Conservation (phyloP, 768 basidiomycete genomes). For the Phallus indusiatus region DNA sequence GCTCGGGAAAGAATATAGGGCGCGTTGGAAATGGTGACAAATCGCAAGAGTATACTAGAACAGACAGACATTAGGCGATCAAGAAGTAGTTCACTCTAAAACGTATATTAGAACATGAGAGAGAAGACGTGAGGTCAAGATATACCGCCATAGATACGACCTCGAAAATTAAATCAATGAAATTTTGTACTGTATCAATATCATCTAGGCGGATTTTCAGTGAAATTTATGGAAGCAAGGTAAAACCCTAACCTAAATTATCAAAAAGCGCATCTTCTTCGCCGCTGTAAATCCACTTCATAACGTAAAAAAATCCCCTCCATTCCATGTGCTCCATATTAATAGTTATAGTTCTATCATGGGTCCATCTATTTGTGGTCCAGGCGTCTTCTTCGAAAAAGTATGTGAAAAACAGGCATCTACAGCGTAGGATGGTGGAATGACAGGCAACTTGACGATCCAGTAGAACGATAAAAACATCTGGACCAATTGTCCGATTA, state of each 20-base stretch:
- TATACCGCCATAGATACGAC: constrained; percentile 78
- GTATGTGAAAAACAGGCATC: constrained; percentile 73
- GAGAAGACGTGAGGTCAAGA: constrained; percentile 5
- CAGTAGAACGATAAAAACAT: constrained; percentile 62
- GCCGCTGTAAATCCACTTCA: constrained; percentile 73
- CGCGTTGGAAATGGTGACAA: constrained; percentile 65
- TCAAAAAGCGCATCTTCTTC: constrained; percentile 60
- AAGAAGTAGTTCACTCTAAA: constrained; percentile 80
- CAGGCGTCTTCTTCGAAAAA: constrained; percentile 82
- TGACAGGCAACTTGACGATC: constrained; percentile 61
- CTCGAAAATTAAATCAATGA: constrained; percentile 80
- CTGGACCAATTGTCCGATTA: constrained; percentile 25
- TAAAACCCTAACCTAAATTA: constrained; percentile 42
- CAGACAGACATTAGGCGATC: constrained; percentile 78
- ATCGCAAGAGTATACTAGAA: constrained; percentile 60
- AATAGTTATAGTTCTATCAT: constrained; percentile 47
- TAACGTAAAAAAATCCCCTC: constrained; percentile 65
- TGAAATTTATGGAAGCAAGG: neutral
- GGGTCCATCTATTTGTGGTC: constrained; percentile 52
- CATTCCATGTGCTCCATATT: constrained; percentile 65
- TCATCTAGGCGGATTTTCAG: constrained; percentile 37
- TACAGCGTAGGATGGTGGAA: constrained; percentile 68
- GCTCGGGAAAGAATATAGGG: constrained; percentile 78
- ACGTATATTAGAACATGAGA: neutral
- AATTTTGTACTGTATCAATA: constrained; percentile 53